Base-by-base conservation (phyloP, 805 yeast genomes). In the Barnettozyma sucrosica region DNA sequence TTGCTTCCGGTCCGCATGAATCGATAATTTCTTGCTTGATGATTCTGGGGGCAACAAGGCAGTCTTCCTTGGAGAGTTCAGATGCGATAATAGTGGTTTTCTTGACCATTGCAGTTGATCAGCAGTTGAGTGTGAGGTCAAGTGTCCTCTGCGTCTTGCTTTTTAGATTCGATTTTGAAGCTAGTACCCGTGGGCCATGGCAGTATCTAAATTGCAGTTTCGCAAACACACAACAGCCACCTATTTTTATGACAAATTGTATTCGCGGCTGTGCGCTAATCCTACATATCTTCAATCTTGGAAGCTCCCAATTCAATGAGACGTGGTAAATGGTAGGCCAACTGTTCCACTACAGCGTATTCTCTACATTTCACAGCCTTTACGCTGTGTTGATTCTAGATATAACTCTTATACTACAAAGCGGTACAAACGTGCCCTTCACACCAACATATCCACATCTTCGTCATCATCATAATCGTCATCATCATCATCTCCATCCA, bases 71-170 rank as follows among this genome's bases (percentile, higher is more conserved):
- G 4, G 57, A 21, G 18, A 60, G 52, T 1, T 51, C 59, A 5
- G 56, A 55, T 41, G 59, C 48, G 43, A 60, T 58, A 42, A 60
- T 51, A 7, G 59, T 59, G 3, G 52, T 57, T 18, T 32, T 36
- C 2, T 36, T 25, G 3, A 30, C 13, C 46, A 47, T 46, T 30
- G 36, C 14, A 28, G 32, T 23, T 23, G 14, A 4, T 28, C n/a
- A 13, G 32, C 16, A 5, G n/a, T 28, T 28, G 13, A 25, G n/a
- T 28, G 32, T 28, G 32, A 6, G 32, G n/a, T n/a, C n/a, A n/a
- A 13, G 16, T 3, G 13, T 11, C 13, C 7, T 9, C 7, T 11
- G 14, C 32, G 32, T 28, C 13, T 28, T 28, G 32, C n/a, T 28
- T 9, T 13, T 28, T 13, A 28, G 14, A 13, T 5, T 28, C 16